phyloP scores from a whole-genome alignment of 2,329 filamentous ascomycete species.

The Penicillium digitatum region DNA sequence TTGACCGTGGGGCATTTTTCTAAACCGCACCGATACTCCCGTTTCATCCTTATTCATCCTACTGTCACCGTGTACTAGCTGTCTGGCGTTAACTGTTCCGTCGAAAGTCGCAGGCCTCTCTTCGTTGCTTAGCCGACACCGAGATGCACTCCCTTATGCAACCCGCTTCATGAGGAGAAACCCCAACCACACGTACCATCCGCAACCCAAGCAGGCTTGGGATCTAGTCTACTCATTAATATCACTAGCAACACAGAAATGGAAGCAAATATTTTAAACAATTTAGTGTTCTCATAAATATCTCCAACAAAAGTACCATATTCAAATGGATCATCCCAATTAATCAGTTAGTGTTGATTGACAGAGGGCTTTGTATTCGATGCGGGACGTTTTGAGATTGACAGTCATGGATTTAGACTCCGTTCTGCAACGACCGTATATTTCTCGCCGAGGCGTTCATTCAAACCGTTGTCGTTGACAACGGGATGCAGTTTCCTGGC shows the following conservation, averaged over 20 bases:
- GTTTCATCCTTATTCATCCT: no score
- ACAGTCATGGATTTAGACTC: constrained; percentile 19
- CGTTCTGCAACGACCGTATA: constrained; percentile 50
- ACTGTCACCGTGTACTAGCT: no score
- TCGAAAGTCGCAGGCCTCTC: not conserved
- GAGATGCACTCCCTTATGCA: not conserved
- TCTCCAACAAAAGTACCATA: no score
- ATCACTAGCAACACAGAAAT: constrained; percentile 2
- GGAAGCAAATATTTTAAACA: not conserved
- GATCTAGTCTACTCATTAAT: constrained; percentile 7
- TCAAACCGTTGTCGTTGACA: constrained; percentile 33
- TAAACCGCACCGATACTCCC: no score
- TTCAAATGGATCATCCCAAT: not conserved
- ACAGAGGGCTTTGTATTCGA: not conserved
- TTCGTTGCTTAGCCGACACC: not conserved
- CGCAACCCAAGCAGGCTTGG: constrained; percentile 24
- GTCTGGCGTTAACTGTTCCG: not conserved
- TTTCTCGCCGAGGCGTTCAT: constrained; percentile 48
- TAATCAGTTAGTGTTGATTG: not conserved
- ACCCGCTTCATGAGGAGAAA: not conserved
- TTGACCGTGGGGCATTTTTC: not conserved
- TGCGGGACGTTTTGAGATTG: not conserved
- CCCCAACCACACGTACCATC: not conserved
- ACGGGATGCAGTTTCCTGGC: constrained; percentile 60
- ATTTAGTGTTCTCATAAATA: not conserved